These are phyloP conservation scores for Populus hybrid DNA, from an alignment of 441 rosid genomes.

Conservation along the genomic window DNA sequence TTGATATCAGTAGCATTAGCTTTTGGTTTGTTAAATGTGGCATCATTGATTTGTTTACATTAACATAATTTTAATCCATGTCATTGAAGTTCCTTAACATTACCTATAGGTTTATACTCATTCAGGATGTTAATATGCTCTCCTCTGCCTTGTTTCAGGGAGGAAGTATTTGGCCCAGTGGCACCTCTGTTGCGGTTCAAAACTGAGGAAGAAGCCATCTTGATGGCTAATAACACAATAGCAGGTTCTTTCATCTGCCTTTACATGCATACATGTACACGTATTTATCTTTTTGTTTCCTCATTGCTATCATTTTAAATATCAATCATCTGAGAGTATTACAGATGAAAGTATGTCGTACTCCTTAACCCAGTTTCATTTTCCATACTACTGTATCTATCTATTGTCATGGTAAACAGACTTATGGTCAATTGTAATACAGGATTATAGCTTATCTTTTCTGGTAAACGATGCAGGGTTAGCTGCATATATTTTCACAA, in stretches of 20 bases:
- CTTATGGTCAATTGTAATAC: background rate
- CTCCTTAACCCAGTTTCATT: background rate
- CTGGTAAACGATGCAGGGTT: constrained; percentile 51
- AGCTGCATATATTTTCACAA: constrained; percentile 96
- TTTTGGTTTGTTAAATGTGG: background rate
- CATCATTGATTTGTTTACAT: background rate
- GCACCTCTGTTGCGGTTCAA: constrained; percentile 80
- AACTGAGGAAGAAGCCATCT: constrained; percentile 91
- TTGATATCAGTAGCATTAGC: background rate
- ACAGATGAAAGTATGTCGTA: background rate
- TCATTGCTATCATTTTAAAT: background rate
- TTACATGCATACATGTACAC: background rate
- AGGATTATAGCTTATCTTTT: background rate
- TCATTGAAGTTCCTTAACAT: background rate
- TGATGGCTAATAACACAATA: constrained; percentile 75
- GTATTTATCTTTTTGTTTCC: background rate
- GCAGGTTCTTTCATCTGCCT: constrained; percentile 50
- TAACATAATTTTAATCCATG: background rate
- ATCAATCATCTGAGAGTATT: background rate
- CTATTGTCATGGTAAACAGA: background rate
- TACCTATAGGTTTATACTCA: background rate
- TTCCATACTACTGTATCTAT: background rate
- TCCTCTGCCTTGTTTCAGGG: constrained; percentile 40
- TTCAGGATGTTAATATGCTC: background rate
- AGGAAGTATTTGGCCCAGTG: constrained; percentile 98